A percentile compares a stretch with the other conserved stretches of the same genome.
phyloP scores from a whole-genome alignment of 306 rosid species.

The Cucurbita maxima region DNA sequence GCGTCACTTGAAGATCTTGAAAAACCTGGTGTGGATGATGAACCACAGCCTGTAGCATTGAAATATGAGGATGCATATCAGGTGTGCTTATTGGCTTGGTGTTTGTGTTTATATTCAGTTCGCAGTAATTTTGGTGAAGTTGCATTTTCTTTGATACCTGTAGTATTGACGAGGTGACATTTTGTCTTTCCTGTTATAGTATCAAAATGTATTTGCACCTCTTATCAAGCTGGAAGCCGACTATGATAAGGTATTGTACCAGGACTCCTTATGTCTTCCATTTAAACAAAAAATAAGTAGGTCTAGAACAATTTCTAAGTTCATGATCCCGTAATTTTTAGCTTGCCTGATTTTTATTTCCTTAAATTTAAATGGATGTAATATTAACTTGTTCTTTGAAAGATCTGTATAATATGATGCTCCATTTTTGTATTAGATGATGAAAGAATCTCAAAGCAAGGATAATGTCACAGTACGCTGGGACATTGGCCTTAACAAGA shows the following conservation, averaged over 20 bases:
- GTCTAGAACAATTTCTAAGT: neutral
- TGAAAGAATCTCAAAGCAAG: conserved; percentile 99
- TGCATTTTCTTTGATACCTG: neutral
- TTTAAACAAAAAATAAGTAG: neutral
- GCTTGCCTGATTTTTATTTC: neutral
- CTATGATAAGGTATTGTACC: conserved; percentile 68
- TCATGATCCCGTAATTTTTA: neutral
- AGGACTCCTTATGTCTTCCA: neutral
- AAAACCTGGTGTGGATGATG: conserved; percentile 99
- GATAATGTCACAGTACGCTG: conserved; percentile 88
- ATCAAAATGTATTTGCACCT: conserved; percentile 99
- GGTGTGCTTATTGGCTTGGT: conserved; percentile 23
- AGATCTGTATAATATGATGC: conserved; percentile 10
- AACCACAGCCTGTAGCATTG: conserved; percentile 86
- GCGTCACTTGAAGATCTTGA: conserved; percentile 99
- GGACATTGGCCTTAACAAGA: conserved; percentile 97
- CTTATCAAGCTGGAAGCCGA: conserved; percentile 99
- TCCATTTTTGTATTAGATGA: conserved; percentile 50
- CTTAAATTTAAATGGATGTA: neutral
- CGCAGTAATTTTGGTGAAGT: neutral
- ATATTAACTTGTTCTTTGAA: conserved; percentile 3
- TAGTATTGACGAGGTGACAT: conserved; percentile 11
- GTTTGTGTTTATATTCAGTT: neutral
- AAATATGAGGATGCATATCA: conserved; percentile 99
- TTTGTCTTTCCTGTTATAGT: conserved; percentile 33